Evolutionary conservation across 768 basidiomycete species (phyloP), one percentile per base, ranked within the genome.

Genomic region (Naganishia friedmannii): DNA sequence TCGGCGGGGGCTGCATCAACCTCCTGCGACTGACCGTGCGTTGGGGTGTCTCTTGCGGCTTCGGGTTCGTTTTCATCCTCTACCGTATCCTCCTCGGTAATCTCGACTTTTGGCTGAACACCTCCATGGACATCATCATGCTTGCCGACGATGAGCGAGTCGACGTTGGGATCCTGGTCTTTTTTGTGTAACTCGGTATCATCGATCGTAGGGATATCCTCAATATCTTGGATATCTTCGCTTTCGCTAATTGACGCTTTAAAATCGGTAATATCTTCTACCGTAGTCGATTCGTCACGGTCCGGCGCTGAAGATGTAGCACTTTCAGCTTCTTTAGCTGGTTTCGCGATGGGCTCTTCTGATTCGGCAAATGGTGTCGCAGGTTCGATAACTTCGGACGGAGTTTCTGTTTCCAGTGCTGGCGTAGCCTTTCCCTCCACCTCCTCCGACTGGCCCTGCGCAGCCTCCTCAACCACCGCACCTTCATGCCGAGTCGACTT

Each of bases 131-230:
- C 39, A 28, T 46, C 60, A 21, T 63, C 26, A 15, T 26, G 21
- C 23, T 63, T 63, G 26, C 60, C 60, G n/a, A 45, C 37, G 15
- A 63, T 63, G 5, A 63, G 28, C 39, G 60, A 63, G 3, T 63
- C 60, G 15, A 63, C 10, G 42, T 63, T 63, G 23, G 60, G 60
- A 29, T 63, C 60, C 28, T 63, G 60, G 23, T 63, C 60, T 23
- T 63, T 63, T 29, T 45, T 63, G 60, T 63, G 60, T 23, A 63
- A 12, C 7, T 63, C 60, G 37, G 60, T 63, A 45, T 63, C 60
- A 29, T 63, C 60, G 60, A 7, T 7, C 12, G 60, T 63, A 9
- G 60, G 60, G 42, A 63, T 63, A 45, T 63, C 60, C 42, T 63
- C 60, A 29, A 63, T 63, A 19, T 63, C 60, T 45, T 63, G 60